Conservation (phyloP, 495 filamentous ascomycete genomes). For the Sabuloglossum arenarium region DNA sequence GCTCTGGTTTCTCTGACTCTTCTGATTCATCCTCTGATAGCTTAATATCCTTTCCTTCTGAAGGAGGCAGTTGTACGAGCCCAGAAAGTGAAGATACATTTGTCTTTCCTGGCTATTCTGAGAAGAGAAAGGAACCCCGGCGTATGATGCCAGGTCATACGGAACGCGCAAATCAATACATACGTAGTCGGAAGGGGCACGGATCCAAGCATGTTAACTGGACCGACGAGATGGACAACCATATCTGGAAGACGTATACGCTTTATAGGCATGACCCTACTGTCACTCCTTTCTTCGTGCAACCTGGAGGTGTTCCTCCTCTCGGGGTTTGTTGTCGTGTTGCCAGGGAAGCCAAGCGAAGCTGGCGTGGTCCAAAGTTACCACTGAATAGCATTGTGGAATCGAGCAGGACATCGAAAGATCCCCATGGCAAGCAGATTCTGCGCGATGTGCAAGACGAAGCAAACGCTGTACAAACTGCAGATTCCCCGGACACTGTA, state of each 20-base stretch:
- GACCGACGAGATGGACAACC: constrained; percentile 79
- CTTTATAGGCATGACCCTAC: constrained; percentile 79
- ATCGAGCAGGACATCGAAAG: constrained; percentile 2
- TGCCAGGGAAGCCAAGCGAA: constrained; percentile 62
- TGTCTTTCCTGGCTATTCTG: constrained; percentile 2
- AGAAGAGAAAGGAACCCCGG: neutral
- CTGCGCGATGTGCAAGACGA: constrained; percentile 5
- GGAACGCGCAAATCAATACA: neutral
- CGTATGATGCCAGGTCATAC: neutral
- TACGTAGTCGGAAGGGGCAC: constrained; percentile 1
- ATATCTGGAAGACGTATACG: constrained; percentile 81
- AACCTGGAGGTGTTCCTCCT: constrained; percentile 69
- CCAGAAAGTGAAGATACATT: constrained; percentile 32
- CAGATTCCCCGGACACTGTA: constrained; percentile 20
- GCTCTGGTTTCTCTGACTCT: constrained; percentile 45
- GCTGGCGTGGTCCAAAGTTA: constrained; percentile 46
- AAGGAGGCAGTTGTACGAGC: constrained; percentile 47
- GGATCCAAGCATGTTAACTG: constrained; percentile 26
- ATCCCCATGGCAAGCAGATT: neutral
- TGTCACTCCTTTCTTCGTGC: constrained; percentile 81
- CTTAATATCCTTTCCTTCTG: constrained; percentile 38
- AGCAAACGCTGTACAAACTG: constrained; percentile 8
- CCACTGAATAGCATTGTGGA: constrained; percentile 11
- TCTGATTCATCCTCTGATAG: constrained; percentile 48
- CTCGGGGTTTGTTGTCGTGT: constrained; percentile 79